These are phyloP conservation scores for Giardia duodenalis DNA, from an alignment of 208 protist genomes.

Conservation along the genomic window DNA sequence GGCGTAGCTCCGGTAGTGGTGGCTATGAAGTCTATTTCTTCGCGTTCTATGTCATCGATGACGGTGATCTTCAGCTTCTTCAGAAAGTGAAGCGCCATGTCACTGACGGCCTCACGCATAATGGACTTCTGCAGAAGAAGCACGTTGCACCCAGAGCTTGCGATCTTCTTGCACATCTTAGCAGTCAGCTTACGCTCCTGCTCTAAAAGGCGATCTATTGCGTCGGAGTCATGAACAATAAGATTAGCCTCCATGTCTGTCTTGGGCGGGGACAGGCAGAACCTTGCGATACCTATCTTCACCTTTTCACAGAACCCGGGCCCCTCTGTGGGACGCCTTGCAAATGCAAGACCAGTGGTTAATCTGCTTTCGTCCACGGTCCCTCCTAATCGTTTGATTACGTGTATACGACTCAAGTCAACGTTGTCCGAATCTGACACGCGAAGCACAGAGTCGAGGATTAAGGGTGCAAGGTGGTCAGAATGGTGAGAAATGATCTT, in stretches of 20 bases:
- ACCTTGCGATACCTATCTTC: conserved; percentile 97
- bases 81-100: conserved; percentile 89
- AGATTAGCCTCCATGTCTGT: conserved; percentile 84
- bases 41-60: conserved; percentile 90
- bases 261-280: conserved; percentile 93
- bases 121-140: conserved; percentile 97
- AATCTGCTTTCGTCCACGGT: conserved; percentile 92
- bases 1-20: conserved; percentile 80
- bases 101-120: conserved; percentile 78
- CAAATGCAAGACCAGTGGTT: conserved; percentile 51
- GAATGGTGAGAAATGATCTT: conserved; percentile 89
- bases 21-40: conserved; percentile 93
- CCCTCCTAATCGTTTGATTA: conserved; percentile 69
- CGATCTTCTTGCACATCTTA: conserved; percentile 84
- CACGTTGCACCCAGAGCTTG: conserved; percentile 89
- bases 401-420: conserved; percentile 80
- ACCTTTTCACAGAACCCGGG: conserved; percentile 69
- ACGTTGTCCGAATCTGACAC: conserved; percentile 65
- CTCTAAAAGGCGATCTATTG: conserved; percentile 83
- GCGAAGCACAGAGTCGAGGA: conserved; percentile 79
- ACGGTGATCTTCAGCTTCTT: conserved; percentile 91
- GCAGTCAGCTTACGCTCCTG: conserved; percentile 92
- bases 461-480: conserved; percentile 82
- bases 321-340: neutral
- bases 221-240: conserved; percentile 61